Base-by-base conservation (phyloP, 257 asterid species). In the Nemophila menziesii region DNA sequence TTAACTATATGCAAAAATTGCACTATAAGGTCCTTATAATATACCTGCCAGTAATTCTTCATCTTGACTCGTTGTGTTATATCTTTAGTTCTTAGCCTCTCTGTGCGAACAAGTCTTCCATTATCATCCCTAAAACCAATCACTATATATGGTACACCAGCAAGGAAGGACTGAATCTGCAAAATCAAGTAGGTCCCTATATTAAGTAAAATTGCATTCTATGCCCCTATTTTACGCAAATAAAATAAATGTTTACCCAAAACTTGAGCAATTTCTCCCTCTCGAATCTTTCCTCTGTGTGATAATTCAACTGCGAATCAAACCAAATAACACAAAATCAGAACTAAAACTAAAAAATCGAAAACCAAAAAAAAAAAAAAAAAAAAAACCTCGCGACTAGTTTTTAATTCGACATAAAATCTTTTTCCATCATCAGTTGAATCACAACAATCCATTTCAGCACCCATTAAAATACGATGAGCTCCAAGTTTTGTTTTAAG, bases 401-500 rank as follows among this genome's bases (percentile, higher is more conserved):
- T 89, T 61, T 89, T 89, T 22, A 89, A 65, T 60, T 89, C 96
- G 44, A 89, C 78, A 52, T 84, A 89, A 71, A 84, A 81, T 73
- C 96, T 76, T 64, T 83, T 79, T 40, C 95, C 96, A 52, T 84
- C 94, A 56, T 89, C 98, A 29, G 92, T 78, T 54, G 96, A 84
- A 71, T 89, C 98, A 51, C 95, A 89, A 46, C 98, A 84, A 74
- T 89, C 96, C 94, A 89, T 84, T 73, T 89, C 98, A 68, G 98
- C 98, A 51, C 96, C 96, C 94, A 89, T 84, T 60, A 89, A 68
- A 55, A 89, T 74, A 38, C 96, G 78, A 55, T 89, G 96, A 41
- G 98, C 98, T 22, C 98, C 96, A 68, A 89, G 65, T 70, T 89
- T 89, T 53, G 98, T 89, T 62, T 89, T 89, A 52, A 84, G 60